Evolutionary conservation across 176 grass and related monocot genomes (phyloP), one percentile per base, ranked within the genome.

Genomic region (Elaeis guineensis): DNA sequence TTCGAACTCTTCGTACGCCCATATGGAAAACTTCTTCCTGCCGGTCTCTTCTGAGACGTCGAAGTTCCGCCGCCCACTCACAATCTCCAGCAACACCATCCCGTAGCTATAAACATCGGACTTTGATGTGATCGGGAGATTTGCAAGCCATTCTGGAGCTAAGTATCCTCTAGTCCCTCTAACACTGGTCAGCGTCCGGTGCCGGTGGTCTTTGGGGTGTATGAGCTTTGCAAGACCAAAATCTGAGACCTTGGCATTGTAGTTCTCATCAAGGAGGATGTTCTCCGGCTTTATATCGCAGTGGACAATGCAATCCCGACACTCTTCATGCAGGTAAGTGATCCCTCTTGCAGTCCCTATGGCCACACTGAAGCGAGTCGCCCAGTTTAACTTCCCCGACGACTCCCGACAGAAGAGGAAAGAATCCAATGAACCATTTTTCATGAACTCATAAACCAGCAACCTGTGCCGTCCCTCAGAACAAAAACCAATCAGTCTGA

Each of bases 281-380:
- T 98, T 98, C 73, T 98, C 93, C 0, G 93, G 93, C 73, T 98
- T 98, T 66, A 98, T 92, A 72, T 98, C 93, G 50, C 93, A 98
- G 63, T 98, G 93, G 25, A 98, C 84, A 53, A 98, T 98, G 82
- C 79, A 92, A 79, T 98, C 88, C 18, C 93, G 88, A 67, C 93
- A 98, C 74, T 98, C 93, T 83, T 98, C 93, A 61, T 98, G 93
- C 21, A 98, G 75, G 81, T 98, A 98, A 6, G 93, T 92, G 64
- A 98, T 78, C 5, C 93, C 93, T 3, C 82, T 77, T 9, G 93
- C 93, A 17, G 93, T 98, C 64, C 93, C 93, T 0, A 86, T 62
- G 19, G 93, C 93, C 4, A 92, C 69, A 15, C 71, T 86, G 79
- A 89, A 98, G 16, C 93, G 72, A 52, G 66, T 25, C 0, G 75